phyloP scores from a whole-genome alignment of 2,329 filamentous ascomycete genomes.

The Colletotrichum liaoningense region DNA sequence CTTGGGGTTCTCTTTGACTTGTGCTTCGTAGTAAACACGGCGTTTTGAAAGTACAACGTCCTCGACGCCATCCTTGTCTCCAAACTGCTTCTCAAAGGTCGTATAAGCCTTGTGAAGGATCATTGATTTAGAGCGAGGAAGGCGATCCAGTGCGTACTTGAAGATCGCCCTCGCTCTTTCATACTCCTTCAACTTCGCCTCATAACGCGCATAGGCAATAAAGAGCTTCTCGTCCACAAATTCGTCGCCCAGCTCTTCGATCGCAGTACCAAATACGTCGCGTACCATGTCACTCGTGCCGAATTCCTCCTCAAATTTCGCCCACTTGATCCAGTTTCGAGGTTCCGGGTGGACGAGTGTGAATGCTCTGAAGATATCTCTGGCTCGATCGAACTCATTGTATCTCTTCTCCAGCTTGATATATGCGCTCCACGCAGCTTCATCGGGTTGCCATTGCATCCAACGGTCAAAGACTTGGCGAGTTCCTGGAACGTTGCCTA shows the following conservation, averaged over 20 bases:
- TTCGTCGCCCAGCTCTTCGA: conserved; percentile 91
- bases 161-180: conserved; percentile 95
- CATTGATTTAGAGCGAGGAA: conserved; percentile 88
- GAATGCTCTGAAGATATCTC: conserved; percentile 89
- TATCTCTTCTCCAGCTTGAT: conserved; percentile 98
- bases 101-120: conserved; percentile 93
- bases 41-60: conserved; percentile 96
- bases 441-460: conserved; percentile 98
- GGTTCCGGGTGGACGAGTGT: conserved; percentile 94
- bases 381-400: conserved; percentile 88
- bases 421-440: conserved; percentile 94
- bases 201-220: conserved; percentile 94
- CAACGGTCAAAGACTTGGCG: conserved; percentile 96
- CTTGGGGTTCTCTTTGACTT: conserved; percentile 91
- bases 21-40: conserved; percentile 92
- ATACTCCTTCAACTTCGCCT: conserved; percentile 94
- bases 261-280: conserved; percentile 88
- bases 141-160: conserved; percentile 93
- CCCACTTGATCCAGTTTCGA: conserved; percentile 99
- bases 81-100: conserved; percentile 98
- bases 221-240: conserved; percentile 97
- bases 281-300: conserved; percentile 92
- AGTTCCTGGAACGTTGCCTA: conserved; percentile 92
- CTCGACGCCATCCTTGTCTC: conserved; percentile 91
- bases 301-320: conserved; percentile 95